These are phyloP conservation scores for Quillaja saponaria DNA, from an alignment of 306 rosid genomes.

Conservation along the genomic window DNA sequence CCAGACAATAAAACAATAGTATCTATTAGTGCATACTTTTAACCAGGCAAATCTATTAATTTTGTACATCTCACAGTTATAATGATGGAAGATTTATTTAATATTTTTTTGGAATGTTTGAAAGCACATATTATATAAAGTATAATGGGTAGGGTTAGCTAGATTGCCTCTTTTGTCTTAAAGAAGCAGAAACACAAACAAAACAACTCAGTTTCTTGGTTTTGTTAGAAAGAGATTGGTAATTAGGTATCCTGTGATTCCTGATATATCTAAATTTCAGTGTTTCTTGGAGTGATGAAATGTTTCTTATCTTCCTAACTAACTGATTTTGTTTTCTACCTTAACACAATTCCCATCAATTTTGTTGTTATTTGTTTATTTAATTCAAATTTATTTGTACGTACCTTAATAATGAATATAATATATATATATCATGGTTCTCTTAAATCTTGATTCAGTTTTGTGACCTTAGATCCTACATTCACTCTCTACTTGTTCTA, in stretches of 20 bases:
- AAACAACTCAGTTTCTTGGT: constrained; percentile 29
- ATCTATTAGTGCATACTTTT: constrained; percentile 48
- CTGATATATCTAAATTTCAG: constrained; percentile 70
- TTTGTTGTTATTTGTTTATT: neutral
- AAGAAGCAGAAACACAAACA: constrained; percentile 43
- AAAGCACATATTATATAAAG: constrained; percentile 33
- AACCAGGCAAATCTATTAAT: constrained; percentile 55
- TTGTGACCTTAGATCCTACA: no score
- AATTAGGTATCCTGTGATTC: constrained; percentile 49
- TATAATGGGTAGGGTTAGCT: constrained; percentile 41
- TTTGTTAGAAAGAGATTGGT: constrained; percentile 40
- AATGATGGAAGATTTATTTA: constrained; percentile 31
- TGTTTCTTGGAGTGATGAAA: constrained; percentile 71
- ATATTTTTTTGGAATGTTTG: constrained; percentile 63
- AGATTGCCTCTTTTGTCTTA: constrained; percentile 53
- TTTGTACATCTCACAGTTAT: constrained; percentile 21
- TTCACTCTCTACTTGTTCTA: no score
- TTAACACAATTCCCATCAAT: constrained; percentile 45
- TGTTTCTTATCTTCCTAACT: constrained; percentile 57
- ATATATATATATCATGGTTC: no score
- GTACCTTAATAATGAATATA: neutral
- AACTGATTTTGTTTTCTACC: constrained; percentile 47
- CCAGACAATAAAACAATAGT: constrained; percentile 49
- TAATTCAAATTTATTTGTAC: neutral
- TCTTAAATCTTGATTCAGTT: no score